Percentiles rank a stretch among this genome's conserved stretches.
Evolutionary conservation across 1,139 yeast genomes (phyloP).

Genomic region (Debaryomyces sp.): DNA sequence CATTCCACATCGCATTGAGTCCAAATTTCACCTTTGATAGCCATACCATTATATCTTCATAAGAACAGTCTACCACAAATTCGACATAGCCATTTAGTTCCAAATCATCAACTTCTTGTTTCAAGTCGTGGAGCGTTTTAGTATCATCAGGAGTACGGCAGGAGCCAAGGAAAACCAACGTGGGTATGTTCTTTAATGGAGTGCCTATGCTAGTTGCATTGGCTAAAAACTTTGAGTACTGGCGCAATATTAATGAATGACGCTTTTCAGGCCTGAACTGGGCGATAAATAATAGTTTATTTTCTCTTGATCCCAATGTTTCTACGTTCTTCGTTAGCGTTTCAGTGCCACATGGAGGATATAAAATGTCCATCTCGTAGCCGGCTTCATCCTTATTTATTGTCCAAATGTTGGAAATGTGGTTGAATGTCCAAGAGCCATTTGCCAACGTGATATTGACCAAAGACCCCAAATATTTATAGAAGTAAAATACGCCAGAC

Average conservation of each 20-base stretch:
- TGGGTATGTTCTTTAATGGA: constrained; percentile 38
- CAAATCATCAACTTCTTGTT: constrained; percentile 47
- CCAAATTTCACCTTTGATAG: constrained; percentile 72
- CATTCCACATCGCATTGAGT: constrained; percentile 98
- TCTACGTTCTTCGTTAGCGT: constrained; percentile 25
- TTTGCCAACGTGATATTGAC: constrained; percentile 74
- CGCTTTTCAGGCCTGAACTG: constrained; percentile 97
- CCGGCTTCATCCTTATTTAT: constrained; percentile 25
- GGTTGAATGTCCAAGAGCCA: constrained; percentile 90
- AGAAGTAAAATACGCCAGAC: constrained; percentile 62
- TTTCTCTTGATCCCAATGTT: constrained; percentile 38
- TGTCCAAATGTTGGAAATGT: constrained; percentile 66
- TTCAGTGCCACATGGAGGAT: constrained; percentile 87
- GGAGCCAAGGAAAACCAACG: constrained; percentile 78
- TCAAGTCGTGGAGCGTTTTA: constrained; percentile 54
- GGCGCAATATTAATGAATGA: constrained; percentile 66
- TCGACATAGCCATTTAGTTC: constrained; percentile 54
- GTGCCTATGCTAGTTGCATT: constrained; percentile 20
- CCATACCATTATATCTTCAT: constrained; percentile 58
- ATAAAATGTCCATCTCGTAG: constrained; percentile 51
- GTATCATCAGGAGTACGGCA: constrained; percentile 75
- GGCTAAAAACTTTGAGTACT: constrained; percentile 58
- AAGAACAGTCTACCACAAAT: constrained; percentile 77
- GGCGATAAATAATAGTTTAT: constrained; percentile 74
- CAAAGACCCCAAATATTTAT: constrained; percentile 65